Evolutionary conservation across 148 eudicot genomes (phyloP), one percentile per base, ranked within the genome.

Genomic region (Rhododendron mucronatum): DNA sequence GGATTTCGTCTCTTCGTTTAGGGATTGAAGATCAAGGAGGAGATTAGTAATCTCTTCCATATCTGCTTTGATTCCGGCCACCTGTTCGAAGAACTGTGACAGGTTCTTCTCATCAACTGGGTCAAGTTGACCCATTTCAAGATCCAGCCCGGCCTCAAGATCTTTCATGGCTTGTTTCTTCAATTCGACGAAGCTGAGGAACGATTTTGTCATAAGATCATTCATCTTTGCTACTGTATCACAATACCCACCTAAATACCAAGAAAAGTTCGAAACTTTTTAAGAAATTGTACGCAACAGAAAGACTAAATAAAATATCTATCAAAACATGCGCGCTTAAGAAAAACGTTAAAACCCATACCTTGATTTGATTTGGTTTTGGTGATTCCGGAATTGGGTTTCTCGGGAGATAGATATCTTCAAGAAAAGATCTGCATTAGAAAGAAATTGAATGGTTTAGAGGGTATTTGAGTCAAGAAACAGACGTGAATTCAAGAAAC

Each of bases 91-190:
- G 78, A 83, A 83, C 16, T 83, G 41, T 47, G 85, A 83, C 11
- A 83, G 78, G 85, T 83, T 83, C 2, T 16, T 67, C 57, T 83
- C 85, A 47, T 83, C 85, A 9, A 30, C 61, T 7, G 78, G 85
- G 61, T 83, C 85, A 5, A 83, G 85, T 67, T 83, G 78, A 47
- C 78, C 85, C 85, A 69, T 83, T 13, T 83, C 85, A 37, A 83
- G 30, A 55, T 83, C 85, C 3, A 78, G 85, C 78, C 78, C 85
- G 20, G 85, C 78, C 48, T 83, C 85, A 3, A 83, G 59, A 18
- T 83, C 85, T 69, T 83, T 47, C 85, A 69, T 83, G 57, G 85
- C 85, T 61, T 83, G 85, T 83, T 69, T 83, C 85, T 83, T 83
- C 85, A 83, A 47, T 26, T 83, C 85, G 18, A 83, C 61, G 61